Conservation (phyloP, 164 flowering plant species). For the Vitis rotundifolia region DNA sequence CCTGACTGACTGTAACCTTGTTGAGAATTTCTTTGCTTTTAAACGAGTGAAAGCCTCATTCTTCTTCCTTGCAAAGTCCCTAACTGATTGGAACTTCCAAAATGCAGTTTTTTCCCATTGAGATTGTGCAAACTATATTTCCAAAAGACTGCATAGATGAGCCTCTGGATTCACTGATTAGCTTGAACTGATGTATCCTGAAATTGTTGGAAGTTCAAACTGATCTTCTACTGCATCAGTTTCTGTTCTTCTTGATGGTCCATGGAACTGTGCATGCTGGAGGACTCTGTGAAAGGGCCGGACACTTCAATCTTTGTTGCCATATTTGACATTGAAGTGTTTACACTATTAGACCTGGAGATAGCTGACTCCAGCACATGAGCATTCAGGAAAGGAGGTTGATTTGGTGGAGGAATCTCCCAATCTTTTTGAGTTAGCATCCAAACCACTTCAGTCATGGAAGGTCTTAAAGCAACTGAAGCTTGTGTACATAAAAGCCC, state of each 20-base stretch:
- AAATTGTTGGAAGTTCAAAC: too few relatives aligned
- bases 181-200: too few relatives aligned
- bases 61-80: too few relatives aligned
- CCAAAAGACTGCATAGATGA: too few relatives aligned
- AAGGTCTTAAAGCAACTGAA: slow-evolving; percentile 57
- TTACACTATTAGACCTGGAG: slow-evolving; percentile 28
- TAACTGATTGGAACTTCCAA: too few relatives aligned
- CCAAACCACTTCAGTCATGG: slow-evolving; percentile 67
- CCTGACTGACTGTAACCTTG: too few relatives aligned
- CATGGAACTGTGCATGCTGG: slow-evolving; percentile 31
- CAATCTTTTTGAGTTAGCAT: slow-evolving; percentile 45
- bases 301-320: slow-evolving; percentile 23
- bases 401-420: slow-evolving; percentile 59
- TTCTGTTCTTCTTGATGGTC: slow-evolving; percentile 9
- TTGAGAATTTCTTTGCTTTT: too few relatives aligned
- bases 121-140: too few relatives aligned
- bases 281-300: slow-evolving; percentile 37
- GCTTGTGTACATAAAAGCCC: slow-evolving; percentile 88
- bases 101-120: too few relatives aligned
- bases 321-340: slow-evolving; percentile 29
- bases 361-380: slow-evolving; percentile 22
- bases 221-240: too few relatives aligned
- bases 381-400: slow-evolving; percentile 79
- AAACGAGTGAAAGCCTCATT: too few relatives aligned
- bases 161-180: too few relatives aligned